Conservation (phyloP, 805 yeast species). For the Teunomyces panamensis region DNA sequence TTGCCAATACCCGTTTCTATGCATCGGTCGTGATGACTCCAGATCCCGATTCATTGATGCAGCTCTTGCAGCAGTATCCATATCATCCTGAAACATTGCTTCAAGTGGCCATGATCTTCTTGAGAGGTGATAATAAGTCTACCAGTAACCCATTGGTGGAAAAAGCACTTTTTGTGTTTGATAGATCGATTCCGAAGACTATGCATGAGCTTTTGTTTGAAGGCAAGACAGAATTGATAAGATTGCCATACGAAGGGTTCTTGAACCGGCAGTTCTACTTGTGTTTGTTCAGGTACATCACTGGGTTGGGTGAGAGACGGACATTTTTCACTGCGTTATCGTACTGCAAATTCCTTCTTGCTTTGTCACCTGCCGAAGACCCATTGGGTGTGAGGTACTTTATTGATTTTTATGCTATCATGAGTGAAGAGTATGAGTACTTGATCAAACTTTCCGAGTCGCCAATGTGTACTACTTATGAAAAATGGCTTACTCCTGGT, state of each 20-base stretch:
- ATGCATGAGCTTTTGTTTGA: slow-evolving; percentile 45
- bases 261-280: slow-evolving; percentile 76
- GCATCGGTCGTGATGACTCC: slow-evolving; percentile 69
- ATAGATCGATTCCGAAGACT: slow-evolving; percentile 63
- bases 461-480: slow-evolving; percentile 54
- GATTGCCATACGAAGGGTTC: slow-evolving; percentile 74
- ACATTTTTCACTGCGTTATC: slow-evolving; percentile 74
- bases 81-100: slow-evolving; percentile 77
- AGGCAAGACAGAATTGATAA: slow-evolving; percentile 54
- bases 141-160: slow-evolving; percentile 74
- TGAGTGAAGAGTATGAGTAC: slow-evolving; percentile 62
- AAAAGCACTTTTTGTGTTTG: slow-evolving; percentile 74
- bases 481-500: slow-evolving; percentile 71
- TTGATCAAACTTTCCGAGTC: slow-evolving; percentile 56
- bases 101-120: slow-evolving; percentile 70
- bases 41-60: slow-evolving; percentile 70
- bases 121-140: slow-evolving; percentile 67
- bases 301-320: slow-evolving; percentile 70
- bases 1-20: slow-evolving; percentile 52
- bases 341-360: slow-evolving; percentile 66
- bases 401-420: slow-evolving; percentile 73
- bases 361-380: slow-evolving; percentile 74
- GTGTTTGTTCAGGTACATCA: slow-evolving; percentile 68
- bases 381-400: slow-evolving; percentile 82
- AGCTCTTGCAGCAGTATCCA: slow-evolving; percentile 57